phyloP scores from a whole-genome alignment of 2,329 filamentous ascomycete species.

The Macrophomina pseudophaseolina region DNA sequence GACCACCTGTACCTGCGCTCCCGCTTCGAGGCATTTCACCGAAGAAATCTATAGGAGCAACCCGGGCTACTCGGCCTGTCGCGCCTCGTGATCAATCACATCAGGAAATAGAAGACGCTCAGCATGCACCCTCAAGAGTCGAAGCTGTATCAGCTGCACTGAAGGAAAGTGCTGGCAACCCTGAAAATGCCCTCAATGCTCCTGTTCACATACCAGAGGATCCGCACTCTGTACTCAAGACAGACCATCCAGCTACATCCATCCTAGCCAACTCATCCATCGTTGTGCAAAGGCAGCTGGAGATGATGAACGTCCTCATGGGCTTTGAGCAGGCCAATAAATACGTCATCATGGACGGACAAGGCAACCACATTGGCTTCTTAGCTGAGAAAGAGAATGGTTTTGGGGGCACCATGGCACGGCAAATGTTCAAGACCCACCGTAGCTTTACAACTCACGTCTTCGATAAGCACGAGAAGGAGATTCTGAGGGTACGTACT shows the following conservation, averaged over 20 bases:
- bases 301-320: conserved; percentile 69
- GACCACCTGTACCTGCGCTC: not conserved
- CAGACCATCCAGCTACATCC: conserved; percentile 61
- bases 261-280: conserved; percentile 66
- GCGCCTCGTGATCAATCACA: not conserved
- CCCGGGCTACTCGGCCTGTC: not conserved
- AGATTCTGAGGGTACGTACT: conserved; percentile 56
- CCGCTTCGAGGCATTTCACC: not conserved
- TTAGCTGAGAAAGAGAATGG: conserved; percentile 68
- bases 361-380: conserved; percentile 67
- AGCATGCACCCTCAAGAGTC: conserved; percentile 35
- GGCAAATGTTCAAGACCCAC: conserved; percentile 67
- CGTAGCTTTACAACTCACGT: conserved; percentile 69
- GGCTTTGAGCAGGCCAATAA: conserved; percentile 71
- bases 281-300: conserved; percentile 66
- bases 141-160: conserved; percentile 53
- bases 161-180: conserved; percentile 44
- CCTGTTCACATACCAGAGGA: conserved; percentile 68
- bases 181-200: conserved; percentile 59
- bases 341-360: conserved; percentile 69
- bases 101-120: not conserved
- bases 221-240: conserved; percentile 62
- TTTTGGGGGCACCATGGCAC: conserved; percentile 59
- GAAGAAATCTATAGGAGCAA: too few relatives aligned
- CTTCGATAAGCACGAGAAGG: conserved; percentile 64